These are phyloP conservation scores for Ustilago lituana DNA, from an alignment of 1,284 basidiomycete genomes.

Conservation along the genomic window DNA sequence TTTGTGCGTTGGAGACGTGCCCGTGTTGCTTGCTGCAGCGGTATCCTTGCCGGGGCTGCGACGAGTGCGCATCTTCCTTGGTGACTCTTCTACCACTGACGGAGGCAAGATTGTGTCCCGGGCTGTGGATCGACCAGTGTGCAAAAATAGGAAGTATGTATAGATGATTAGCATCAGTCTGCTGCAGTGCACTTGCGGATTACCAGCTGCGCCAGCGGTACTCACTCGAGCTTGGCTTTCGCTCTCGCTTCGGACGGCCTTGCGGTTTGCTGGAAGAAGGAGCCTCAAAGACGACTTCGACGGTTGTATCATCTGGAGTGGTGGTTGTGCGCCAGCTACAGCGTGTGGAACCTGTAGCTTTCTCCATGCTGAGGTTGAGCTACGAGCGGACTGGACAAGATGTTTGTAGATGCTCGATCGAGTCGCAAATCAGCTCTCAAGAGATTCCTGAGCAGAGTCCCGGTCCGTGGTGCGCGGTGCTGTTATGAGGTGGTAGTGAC, in stretches of 20 bases:
- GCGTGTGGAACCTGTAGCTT: constrained; percentile 6
- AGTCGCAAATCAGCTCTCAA: too few species aligned
- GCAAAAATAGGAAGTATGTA: background rate
- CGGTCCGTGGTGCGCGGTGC: too few species aligned
- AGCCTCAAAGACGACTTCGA: constrained; percentile 6
- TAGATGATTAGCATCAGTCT: too few species aligned
- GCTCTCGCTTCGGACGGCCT: constrained; percentile 5
- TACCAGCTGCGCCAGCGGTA: too few species aligned
- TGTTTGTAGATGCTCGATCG: too few species aligned
- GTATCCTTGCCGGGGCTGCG: constrained; percentile 20
- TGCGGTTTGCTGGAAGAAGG: constrained; percentile 2
- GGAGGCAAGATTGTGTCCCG: constrained; percentile 11
- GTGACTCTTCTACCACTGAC: constrained; percentile 2
- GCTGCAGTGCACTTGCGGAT: too few species aligned
- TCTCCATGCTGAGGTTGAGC: constrained; percentile 23
- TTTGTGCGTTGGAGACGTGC: background rate
- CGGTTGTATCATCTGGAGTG: constrained; percentile 2
- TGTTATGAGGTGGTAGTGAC: too few species aligned
- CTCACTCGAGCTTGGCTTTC: constrained; percentile 14
- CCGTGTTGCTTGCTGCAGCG: too few species aligned
- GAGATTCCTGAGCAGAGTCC: too few species aligned
- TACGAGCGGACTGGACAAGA: too few species aligned
- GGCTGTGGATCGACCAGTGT: background rate
- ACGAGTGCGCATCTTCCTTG: constrained; percentile 17
- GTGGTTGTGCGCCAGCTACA: constrained; percentile 14